Percentiles rank a stretch among this genome's conserved stretches.
phyloP scores from a whole-genome alignment of 2,329 filamentous ascomycete genomes.

The Colletotrichum zoysiae region DNA sequence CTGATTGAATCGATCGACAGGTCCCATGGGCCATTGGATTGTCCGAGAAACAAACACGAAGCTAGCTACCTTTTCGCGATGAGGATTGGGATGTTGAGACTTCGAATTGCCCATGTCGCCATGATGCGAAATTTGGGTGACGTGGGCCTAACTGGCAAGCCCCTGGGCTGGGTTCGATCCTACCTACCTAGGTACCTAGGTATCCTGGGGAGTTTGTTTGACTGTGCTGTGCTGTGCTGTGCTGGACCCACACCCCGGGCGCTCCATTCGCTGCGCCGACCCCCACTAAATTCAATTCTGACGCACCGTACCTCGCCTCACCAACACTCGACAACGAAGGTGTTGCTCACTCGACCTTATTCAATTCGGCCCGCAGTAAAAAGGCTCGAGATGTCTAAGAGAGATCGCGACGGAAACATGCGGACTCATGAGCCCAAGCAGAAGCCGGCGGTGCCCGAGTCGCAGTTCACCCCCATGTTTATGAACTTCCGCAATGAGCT shows the following conservation, averaged over 20 bases:
- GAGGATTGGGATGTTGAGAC: slow-evolving; percentile 3
- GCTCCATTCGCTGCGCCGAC: background rate
- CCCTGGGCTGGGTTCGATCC: slow-evolving; percentile 14
- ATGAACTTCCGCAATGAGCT: slow-evolving; percentile 87
- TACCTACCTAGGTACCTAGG: no score
- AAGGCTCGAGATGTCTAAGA: slow-evolving; percentile 54
- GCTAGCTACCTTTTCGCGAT: background rate
- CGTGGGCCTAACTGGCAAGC: slow-evolving; percentile 38
- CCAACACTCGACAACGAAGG: slow-evolving; percentile 30
- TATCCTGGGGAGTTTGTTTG: background rate
- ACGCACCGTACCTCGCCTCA: slow-evolving; percentile 1
- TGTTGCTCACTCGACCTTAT: background rate
- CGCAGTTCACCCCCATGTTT: slow-evolving; percentile 80
- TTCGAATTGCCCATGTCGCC: background rate
- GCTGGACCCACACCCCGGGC: slow-evolving; percentile 22
- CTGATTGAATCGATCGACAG: background rate
- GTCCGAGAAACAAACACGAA: background rate
- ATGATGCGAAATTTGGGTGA: slow-evolving; percentile 40
- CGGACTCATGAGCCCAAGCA: slow-evolving; percentile 53
- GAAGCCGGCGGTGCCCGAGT: slow-evolving; percentile 51
- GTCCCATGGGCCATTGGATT: background rate
- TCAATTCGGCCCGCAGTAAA: background rate
- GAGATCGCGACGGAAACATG: slow-evolving; percentile 65
- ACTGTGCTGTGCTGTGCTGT: background rate
- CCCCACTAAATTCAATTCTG: slow-evolving; percentile 38